Evolutionary conservation across 352 stramenopile genomes (phyloP), one percentile per base, ranked within the genome.

Genomic region (Phytophthora macrochlamydospora): DNA sequence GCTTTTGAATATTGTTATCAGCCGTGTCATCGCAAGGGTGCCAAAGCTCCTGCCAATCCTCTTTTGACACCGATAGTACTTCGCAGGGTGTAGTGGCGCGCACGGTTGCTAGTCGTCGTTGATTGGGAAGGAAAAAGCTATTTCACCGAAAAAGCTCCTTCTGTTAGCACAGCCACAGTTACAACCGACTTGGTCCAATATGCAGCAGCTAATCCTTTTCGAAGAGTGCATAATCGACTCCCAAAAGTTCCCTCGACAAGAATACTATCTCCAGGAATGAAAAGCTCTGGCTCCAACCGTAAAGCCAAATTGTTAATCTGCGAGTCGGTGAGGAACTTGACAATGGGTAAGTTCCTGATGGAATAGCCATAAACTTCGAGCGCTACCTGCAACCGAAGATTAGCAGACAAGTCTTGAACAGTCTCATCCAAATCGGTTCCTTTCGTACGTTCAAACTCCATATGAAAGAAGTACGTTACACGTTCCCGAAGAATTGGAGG

Each of bases 31-130:
- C 60, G 24, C 56, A 57, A 2, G 52, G 50, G 14, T 51, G 65
- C 81, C 81, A 91, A 6, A 91, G 59, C 29, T 87, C 78, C 28
- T 85, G 51, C 82, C 82, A 91, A 7, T 71, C 67, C 28, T 82
- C 64, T 51, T 87, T 88, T 7, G 78, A 67, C 14, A 91, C 79
- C 49, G 87, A 61, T 2, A 91, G 54, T 3, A 91, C 68, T 32
- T 89, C 82, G 33, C 80, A 91, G 0, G 76, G 81, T 9, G 72
- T 78, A 0, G 70, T 79, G 0, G 83, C 81, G 29, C 83, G 83
- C 3, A 91, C 79, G 0, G 70, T 89, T n/a, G 80, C 83, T 33
- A 86, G 73, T 1, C 82, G 80, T 1, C 70, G 76, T 35, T 91
- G 80, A 0, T 65, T 55, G 0, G 78, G 81, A 1, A 92, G 43